phyloP scores from a whole-genome alignment of 2,329 filamentous ascomycete genomes.

The Apiospora pterosperma region DNA sequence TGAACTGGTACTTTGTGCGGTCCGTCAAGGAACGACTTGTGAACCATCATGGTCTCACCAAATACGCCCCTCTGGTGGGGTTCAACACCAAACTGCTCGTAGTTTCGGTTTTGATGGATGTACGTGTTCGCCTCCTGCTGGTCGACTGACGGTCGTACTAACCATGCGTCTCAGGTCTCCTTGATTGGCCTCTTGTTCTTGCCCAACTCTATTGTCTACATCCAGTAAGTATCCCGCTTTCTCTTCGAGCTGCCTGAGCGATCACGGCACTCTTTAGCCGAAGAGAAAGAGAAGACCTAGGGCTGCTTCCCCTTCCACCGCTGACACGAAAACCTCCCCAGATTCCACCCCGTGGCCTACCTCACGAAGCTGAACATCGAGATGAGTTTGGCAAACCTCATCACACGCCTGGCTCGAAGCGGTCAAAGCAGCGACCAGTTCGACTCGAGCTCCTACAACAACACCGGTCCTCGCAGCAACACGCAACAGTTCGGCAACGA shows the following conservation, averaged over 20 bases:
- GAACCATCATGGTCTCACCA: constrained; percentile 41
- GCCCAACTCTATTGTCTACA: constrained; percentile 11
- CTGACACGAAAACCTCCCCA: neutral
- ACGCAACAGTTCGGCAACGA: neutral
- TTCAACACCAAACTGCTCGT: constrained; percentile 50
- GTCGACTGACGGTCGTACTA: neutral
- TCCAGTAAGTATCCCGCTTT: constrained; percentile 1
- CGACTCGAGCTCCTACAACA: constrained; percentile 1
- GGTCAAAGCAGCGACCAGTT: neutral
- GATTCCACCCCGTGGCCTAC: constrained; percentile 15
- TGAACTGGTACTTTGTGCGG: constrained; percentile 52
- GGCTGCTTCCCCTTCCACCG: too few relatives aligned
- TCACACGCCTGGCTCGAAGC: constrained; percentile 2
- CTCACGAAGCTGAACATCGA: constrained; percentile 19
- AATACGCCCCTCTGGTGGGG: constrained; percentile 45
- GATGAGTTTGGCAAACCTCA: constrained; percentile 13
- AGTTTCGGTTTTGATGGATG: constrained; percentile 47
- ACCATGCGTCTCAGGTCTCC: constrained; percentile 1
- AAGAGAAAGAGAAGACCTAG: too few relatives aligned
- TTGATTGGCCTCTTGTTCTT: constrained; percentile 18
- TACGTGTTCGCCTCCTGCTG: constrained; percentile 15
- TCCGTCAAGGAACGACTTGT: constrained; percentile 43
- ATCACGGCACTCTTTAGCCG: too few relatives aligned
- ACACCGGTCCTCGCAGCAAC: neutral
- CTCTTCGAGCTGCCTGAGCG: neutral